phyloP scores from a whole-genome alignment of 176 grass and related monocot genomes.

The Oryza brachyantha region DNA sequence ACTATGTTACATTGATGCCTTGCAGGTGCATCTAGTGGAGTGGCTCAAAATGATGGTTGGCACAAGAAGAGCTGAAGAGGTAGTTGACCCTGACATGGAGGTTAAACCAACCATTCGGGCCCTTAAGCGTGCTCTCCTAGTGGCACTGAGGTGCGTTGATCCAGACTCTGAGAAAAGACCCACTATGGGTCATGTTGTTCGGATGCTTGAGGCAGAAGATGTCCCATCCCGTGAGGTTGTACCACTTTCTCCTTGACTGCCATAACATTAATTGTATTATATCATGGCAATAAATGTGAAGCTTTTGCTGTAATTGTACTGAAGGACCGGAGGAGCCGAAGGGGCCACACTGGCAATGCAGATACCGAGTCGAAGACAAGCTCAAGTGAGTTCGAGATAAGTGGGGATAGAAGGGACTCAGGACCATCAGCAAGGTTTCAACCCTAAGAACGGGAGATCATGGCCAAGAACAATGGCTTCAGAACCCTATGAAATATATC shows the following conservation, averaged over 20 bases:
- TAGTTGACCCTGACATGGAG: background rate
- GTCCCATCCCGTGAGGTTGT: constrained; percentile 10
- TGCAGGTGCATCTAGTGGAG: constrained; percentile 26
- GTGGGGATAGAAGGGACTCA: constrained; percentile 32
- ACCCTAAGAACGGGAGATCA: constrained; percentile 9
- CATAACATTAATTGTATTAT: background rate
- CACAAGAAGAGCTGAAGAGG: background rate
- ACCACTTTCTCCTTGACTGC: background rate
- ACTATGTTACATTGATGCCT: background rate
- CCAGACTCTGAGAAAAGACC: background rate
- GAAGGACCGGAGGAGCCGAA: constrained; percentile 51
- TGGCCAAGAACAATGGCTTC: background rate
- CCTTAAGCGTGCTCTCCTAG: background rate
- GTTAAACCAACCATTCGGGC: background rate
- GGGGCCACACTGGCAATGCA: constrained; percentile 27
- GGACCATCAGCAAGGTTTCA: constrained; percentile 41
- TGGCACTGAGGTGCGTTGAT: background rate
- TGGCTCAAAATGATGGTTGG: background rate
- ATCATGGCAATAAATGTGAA: background rate
- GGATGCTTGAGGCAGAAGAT: background rate
- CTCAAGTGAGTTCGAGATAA: constrained; percentile 30
- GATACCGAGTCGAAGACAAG: constrained; percentile 46
- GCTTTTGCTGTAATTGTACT: background rate
- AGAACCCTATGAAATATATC: background rate
- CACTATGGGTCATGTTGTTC: background rate